Base-by-base conservation (phyloP, 805 yeast species). In the Ogataea philodendri region DNA sequence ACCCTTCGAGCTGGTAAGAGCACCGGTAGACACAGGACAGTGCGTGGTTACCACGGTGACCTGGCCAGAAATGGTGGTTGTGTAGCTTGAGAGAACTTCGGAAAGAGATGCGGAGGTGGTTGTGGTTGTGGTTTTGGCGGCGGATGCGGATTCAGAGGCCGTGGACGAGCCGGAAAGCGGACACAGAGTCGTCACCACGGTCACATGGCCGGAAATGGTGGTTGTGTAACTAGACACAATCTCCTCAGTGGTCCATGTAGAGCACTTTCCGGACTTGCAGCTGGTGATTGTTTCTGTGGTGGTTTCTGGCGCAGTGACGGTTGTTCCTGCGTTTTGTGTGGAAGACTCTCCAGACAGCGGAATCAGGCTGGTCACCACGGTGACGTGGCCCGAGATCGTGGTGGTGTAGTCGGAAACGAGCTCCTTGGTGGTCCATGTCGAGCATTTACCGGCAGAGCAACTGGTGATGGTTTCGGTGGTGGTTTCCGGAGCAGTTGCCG, bases 181-280 rank as follows among this genome's bases (percentile, higher is more conserved):
- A 25, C 37, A 26, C 24, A 33, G 44, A 8, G 50, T 45, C 3
- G 59, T 54, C 9, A 51, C 34, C 23, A 44, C 52, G 2, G 55
- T 44, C 9, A 39, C 41, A 7, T 21, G 23, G 9, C 50, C 57
- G 9, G 45, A 38, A 27, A 53, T 35, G 9, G 51, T 44, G 2
- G 53, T 49, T 9, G 50, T 41, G 43, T 57, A 51, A 9, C 52
- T 44, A 7, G 60, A 46, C 22, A 48, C 49, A 9, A 50, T 22
- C 25, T 48, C 47, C 15, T 31, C 28, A 7, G 45, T 21, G 11
- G 44, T 36, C 28, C 21, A 33, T 8, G 35, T 34, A 4, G 46
- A 26, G 35, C 59, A 54, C 15, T 30, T 32, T 15, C 46, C 31
- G 10, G 39, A 44, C n/a, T 50, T 46, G 33, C 59, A 54, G n/a